These are phyloP conservation scores for Tetradesmus obliquus DNA, from an alignment of 139 green algal genomes.

Conservation along the genomic window DNA sequence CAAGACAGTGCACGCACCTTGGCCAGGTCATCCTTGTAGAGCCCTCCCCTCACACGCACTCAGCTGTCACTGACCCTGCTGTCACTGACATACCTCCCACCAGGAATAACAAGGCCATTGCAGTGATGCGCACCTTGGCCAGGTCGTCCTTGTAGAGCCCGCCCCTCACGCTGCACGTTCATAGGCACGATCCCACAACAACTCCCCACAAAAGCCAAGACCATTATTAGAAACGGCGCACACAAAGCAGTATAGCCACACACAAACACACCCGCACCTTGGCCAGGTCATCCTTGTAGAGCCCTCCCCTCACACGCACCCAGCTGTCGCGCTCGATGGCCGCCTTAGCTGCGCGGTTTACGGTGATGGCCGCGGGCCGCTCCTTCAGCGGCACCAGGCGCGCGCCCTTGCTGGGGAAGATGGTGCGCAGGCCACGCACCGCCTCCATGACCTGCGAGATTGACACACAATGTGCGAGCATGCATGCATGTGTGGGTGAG, in stretches of 20 bases:
- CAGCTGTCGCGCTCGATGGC: slow-evolving; percentile 70
- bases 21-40: slow-evolving; percentile 96
- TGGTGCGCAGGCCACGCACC: slow-evolving; percentile 82
- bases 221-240: too few species aligned
- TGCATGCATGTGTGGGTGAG: neutral
- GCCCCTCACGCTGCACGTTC: slow-evolving; percentile 68
- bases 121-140: slow-evolving; percentile 69
- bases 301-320: slow-evolving; percentile 84
- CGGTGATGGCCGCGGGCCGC: slow-evolving; percentile 92
- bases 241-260: too few species aligned
- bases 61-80: slow-evolving; percentile 62
- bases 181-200: slow-evolving; percentile 16
- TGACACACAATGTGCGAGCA: neutral
- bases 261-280: slow-evolving; percentile 64
- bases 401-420: slow-evolving; percentile 78
- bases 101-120: too few species aligned
- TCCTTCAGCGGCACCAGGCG: slow-evolving; percentile 89
- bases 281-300: slow-evolving; percentile 96
- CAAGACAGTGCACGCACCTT: slow-evolving; percentile 64
- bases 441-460: slow-evolving; percentile 85
- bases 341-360: slow-evolving; percentile 65
- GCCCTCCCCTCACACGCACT: slow-evolving; percentile 83
- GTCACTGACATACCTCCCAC: too few species aligned
- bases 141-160: slow-evolving; percentile 96
- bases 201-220: neutral